A percentile compares a stretch with the other conserved stretches of the same genome.
Evolutionary conservation across 106 monocot species (phyloP).

Genomic region (Cymbidium sinense): DNA sequence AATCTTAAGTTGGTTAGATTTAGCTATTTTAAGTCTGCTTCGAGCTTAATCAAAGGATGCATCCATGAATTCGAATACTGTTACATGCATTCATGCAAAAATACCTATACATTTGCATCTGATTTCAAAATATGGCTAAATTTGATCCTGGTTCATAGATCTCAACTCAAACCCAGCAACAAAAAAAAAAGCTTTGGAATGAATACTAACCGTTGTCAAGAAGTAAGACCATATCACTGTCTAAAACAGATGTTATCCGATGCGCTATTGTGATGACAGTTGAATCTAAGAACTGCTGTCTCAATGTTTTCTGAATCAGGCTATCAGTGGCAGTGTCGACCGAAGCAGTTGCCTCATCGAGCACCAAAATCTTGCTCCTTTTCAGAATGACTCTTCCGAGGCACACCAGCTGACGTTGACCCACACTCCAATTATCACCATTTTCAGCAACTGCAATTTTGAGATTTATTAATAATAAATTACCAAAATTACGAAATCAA

Average conservation of each 20-base stretch:
- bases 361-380: slow-evolving; percentile 74
- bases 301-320: slow-evolving; percentile 37
- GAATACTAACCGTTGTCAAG: too few species aligned
- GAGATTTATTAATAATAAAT: not conserved
- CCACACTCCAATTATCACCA: slow-evolving; percentile 95
- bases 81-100: too few species aligned
- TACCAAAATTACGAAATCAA: too few species aligned
- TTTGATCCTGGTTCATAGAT: too few species aligned
- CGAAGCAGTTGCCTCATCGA: slow-evolving; percentile 69
- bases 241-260: slow-evolving; percentile 84
- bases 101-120: too few species aligned
- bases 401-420: slow-evolving; percentile 83
- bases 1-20: too few species aligned
- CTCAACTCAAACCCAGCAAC: too few species aligned
- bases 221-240: slow-evolving; percentile 3
- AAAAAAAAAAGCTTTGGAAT: too few species aligned
- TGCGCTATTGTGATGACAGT: slow-evolving; percentile 89
- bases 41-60: too few species aligned
- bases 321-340: slow-evolving; percentile 35
- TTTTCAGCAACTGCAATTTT: slow-evolving; percentile 65
- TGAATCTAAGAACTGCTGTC: slow-evolving; percentile 33
- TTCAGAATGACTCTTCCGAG: slow-evolving; percentile 71
- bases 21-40: too few species aligned
- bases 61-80: too few species aligned
- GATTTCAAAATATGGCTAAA: too few species aligned